These are phyloP conservation scores for Hibiscus syriacus DNA, from an alignment of 345 rosid genomes.

Conservation along the genomic window DNA sequence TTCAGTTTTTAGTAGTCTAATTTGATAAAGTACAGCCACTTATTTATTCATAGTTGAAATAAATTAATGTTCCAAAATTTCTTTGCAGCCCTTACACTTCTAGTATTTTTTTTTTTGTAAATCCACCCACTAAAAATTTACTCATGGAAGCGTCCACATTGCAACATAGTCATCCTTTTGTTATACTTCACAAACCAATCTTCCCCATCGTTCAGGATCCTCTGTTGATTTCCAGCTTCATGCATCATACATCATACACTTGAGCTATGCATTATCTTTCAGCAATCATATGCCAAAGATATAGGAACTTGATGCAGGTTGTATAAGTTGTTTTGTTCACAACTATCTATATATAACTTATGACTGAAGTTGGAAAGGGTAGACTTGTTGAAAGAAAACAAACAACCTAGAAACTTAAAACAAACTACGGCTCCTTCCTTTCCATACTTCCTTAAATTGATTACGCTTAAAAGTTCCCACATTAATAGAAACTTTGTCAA, in stretches of 20 bases:
- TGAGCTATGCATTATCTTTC: no score
- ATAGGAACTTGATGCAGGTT: constrained; percentile 4
- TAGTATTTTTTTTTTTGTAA: not conserved
- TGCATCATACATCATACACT: no score
- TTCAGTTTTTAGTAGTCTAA: not conserved
- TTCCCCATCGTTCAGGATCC: not conserved
- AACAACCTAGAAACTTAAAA: constrained; percentile 10
- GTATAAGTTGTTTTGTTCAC: not conserved
- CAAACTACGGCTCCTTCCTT: constrained; percentile 10
- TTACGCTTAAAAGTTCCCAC: constrained; percentile 32
- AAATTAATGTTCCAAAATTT: not conserved
- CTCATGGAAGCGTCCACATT: not conserved
- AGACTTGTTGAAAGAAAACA: constrained; percentile 1
- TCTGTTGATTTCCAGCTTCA: constrained; percentile 13
- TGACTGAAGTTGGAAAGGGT: not conserved
- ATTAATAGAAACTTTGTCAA: constrained; percentile 27
- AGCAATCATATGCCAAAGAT: no score
- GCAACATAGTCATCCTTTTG: not conserved
- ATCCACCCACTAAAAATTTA: not conserved
- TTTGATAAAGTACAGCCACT: not conserved
- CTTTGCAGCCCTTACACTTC: not conserved
- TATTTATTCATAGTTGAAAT: not conserved
- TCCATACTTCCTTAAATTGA: constrained; percentile 28
- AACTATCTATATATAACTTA: not conserved
- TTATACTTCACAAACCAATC: not conserved